Evolutionary conservation across 2,329 filamentous ascomycete genomes (phyloP).

Genomic region (Monilinia polystroma): DNA sequence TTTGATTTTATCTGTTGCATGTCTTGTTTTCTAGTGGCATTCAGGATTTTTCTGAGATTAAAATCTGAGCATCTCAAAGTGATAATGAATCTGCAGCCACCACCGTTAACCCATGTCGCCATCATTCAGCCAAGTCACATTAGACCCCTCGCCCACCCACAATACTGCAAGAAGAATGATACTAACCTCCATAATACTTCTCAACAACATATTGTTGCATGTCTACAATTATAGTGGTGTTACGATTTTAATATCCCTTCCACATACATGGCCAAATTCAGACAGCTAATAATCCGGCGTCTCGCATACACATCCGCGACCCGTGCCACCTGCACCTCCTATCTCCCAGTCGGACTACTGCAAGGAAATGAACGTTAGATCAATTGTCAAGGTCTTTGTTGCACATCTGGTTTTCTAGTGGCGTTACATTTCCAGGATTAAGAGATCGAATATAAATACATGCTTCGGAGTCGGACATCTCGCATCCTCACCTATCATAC

Average conservation of each 20-base stretch:
- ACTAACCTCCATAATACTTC: too few species aligned
- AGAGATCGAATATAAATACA: too few species aligned
- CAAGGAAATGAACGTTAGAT: background rate
- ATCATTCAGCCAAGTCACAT: too few species aligned
- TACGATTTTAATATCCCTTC: background rate
- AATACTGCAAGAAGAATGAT: too few species aligned
- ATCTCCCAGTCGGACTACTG: background rate
- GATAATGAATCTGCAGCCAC: too few species aligned
- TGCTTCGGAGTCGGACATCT: too few species aligned
- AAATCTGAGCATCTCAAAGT: background rate
- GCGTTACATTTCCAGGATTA: background rate
- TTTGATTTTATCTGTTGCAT: slow-evolving; percentile 13
- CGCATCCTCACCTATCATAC: too few species aligned
- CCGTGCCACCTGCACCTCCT: background rate
- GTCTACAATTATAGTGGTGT: background rate
- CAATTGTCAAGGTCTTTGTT: background rate
- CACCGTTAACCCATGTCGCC: too few species aligned
- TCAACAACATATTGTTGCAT: background rate
- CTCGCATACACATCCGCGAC: slow-evolving; percentile 4
- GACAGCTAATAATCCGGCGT: background rate
- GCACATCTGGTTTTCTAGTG: slow-evolving; percentile 14
- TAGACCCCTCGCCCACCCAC: too few species aligned
- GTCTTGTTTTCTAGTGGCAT: slow-evolving; percentile 20
- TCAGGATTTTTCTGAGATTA: background rate
- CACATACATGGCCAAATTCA: background rate